Conservation (phyloP, 768 basidiomycete species). For the Wakefieldia striispora region DNA sequence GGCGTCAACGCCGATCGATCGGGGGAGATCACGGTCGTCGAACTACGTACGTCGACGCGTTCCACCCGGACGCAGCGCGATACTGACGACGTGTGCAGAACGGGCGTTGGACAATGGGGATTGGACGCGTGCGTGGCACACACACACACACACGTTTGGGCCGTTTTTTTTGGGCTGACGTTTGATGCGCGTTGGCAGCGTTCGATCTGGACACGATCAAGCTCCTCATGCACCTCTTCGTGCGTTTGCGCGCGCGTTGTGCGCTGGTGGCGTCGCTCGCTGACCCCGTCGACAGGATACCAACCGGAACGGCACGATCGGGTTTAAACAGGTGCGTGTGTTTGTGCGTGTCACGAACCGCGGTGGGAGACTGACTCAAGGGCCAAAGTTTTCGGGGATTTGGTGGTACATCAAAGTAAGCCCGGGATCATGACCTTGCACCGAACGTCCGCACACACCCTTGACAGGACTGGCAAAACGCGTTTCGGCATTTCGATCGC, state of each 20-base stretch:
- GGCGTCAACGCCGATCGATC: conserved; percentile 71
- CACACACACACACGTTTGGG: too few species aligned
- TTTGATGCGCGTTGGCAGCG: conserved; percentile 37
- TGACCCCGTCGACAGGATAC: conserved; percentile 47
- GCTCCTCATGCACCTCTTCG: conserved; percentile 78
- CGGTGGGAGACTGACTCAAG: too few species aligned
- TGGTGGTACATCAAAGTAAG: conserved; percentile 77
- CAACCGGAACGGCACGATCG: conserved; percentile 75
- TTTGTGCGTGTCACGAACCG: too few species aligned
- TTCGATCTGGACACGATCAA: conserved; percentile 88
- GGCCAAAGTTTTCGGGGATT: conserved; percentile 73
- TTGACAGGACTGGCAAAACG: conserved; percentile 74
- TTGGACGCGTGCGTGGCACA: conserved; percentile 74
- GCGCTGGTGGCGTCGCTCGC: background rate
- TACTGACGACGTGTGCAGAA: conserved; percentile 29
- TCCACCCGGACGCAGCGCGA: background rate
- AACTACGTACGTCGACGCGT: conserved; percentile 55
- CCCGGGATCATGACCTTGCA: background rate
- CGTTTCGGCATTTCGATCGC: conserved; percentile 82
- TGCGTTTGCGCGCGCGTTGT: conserved; percentile 36
- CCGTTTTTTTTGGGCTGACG: background rate
- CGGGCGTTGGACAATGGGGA: conserved; percentile 59
- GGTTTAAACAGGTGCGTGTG: conserved; percentile 64
- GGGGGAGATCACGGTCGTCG: conserved; percentile 58
- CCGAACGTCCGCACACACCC: too few species aligned